Percentiles rank a stretch among this genome's conserved stretches.
Conservation (phyloP, 352 stramenopile genomes). For the Pythium rishiriense region DNA sequence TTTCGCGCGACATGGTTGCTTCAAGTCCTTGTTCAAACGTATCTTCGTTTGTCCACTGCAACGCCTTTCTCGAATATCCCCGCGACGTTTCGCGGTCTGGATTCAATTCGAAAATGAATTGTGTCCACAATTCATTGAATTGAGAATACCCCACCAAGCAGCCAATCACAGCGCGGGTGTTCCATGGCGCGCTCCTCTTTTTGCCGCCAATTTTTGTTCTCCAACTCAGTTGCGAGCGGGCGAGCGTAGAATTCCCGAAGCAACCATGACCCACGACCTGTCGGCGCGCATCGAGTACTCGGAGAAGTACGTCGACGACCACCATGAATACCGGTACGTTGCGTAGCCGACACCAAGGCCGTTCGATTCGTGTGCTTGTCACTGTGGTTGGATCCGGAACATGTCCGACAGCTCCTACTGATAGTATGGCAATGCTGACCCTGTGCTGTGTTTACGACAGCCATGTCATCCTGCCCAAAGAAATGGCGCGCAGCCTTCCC, state of each 20-base stretch:
- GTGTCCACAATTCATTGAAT: slow-evolving; percentile 22
- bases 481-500: slow-evolving; percentile 95
- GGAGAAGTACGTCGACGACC: slow-evolving; percentile 95
- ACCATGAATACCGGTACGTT: slow-evolving; percentile 90
- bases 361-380: neutral
- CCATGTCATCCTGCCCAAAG: slow-evolving; percentile 97
- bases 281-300: slow-evolving; percentile 94
- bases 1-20: slow-evolving; percentile 47
- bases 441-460: too few species aligned
- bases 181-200: neutral
- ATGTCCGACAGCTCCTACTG: neutral
- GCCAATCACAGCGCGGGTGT: slow-evolving; percentile 30
- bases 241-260: neutral
- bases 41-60: too few species aligned
- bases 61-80: too few species aligned
- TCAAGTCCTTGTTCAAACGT: neutral
- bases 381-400: neutral
- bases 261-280: slow-evolving; percentile 77
- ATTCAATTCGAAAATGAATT: slow-evolving; percentile 10
- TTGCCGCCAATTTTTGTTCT: slow-evolving; percentile 21
- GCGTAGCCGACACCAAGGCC: neutral
- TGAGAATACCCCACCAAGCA: slow-evolving; percentile 3
- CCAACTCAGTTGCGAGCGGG: slow-evolving; percentile 5
- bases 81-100: slow-evolving; percentile 23
- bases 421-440: too few species aligned